A percentile compares a stretch with the other conserved stretches of the same genome.
Evolutionary conservation across 2,329 filamentous ascomycete genomes (phyloP).

Genomic region (Aspergillus viridinutans): DNA sequence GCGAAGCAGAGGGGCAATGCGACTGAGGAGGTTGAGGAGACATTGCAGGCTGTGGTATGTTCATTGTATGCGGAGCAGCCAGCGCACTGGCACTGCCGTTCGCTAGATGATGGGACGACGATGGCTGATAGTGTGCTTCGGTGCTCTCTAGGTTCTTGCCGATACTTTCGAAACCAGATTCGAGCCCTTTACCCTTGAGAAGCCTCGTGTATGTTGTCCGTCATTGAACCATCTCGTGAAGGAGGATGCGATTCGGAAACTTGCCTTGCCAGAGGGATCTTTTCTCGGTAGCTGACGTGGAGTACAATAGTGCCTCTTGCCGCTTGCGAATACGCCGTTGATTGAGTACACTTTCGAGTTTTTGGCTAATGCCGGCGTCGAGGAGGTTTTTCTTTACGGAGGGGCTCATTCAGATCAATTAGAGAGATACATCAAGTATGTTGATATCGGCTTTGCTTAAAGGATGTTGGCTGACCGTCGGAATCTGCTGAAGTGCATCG

Average conservation of each 20-base stretch:
- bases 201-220: conserved; percentile 68
- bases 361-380: conserved; percentile 89
- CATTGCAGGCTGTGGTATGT: conserved; percentile 60
- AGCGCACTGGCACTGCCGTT: not conserved
- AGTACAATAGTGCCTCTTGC: conserved; percentile 72
- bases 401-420: conserved; percentile 82
- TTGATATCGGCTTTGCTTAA: not conserved
- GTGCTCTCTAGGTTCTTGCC: conserved; percentile 65
- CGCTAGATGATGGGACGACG: not conserved
- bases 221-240: conserved; percentile 5
- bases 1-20: conserved; percentile 33
- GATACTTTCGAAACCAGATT: conserved; percentile 95
- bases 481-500: conserved; percentile 50
- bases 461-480: conserved; percentile 3
- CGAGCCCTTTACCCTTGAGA: conserved; percentile 81
- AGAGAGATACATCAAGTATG: conserved; percentile 73
- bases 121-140: conserved; percentile 9
- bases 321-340: conserved; percentile 86
- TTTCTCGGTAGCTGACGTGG: not conserved
- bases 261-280: not conserved
- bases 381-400: conserved; percentile 89
- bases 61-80: not conserved
- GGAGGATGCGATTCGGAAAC: not conserved
- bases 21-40: conserved; percentile 58
- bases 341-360: conserved; percentile 99